Evolutionary conservation across 768 basidiomycete genomes (phyloP).

Genomic region (Naematelia aurantialba): DNA sequence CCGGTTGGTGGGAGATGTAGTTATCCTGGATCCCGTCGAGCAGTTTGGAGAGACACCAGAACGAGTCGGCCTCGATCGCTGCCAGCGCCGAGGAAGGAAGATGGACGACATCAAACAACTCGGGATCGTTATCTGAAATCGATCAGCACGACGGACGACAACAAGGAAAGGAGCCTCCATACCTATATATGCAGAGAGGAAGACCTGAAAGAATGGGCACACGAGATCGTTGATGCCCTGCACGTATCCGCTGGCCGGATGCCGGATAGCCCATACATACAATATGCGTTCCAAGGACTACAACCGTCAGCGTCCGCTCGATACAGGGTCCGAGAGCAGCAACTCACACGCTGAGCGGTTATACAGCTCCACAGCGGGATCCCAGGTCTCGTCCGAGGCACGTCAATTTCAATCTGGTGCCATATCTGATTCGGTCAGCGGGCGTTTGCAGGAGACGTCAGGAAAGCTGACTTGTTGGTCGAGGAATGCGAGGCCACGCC

Average conservation of each 20-base stretch:
- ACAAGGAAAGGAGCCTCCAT: constrained; percentile 6
- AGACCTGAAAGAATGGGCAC: constrained; percentile 96
- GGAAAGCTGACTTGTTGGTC: constrained; percentile 64
- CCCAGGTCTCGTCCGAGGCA: constrained; percentile 89
- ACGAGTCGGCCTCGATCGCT: constrained; percentile 93
- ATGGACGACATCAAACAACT: constrained; percentile 73
- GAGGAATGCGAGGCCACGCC: constrained; percentile 73
- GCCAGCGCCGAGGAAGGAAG: constrained; percentile 68
- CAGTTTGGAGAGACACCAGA: constrained; percentile 94
- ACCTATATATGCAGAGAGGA: constrained; percentile 93
- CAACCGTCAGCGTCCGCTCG: background rate
- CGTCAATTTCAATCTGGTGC: constrained; percentile 99
- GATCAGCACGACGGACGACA: background rate
- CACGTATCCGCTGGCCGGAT: constrained; percentile 97
- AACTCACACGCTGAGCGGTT: constrained; percentile 76
- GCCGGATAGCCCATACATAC: constrained; percentile 98
- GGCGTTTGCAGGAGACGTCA: too few species aligned
- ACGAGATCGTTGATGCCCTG: constrained; percentile 99
- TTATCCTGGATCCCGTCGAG: constrained; percentile 98
- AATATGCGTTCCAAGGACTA: constrained; percentile 90
- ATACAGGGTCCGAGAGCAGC: too few species aligned
- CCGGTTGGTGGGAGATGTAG: constrained; percentile 93
- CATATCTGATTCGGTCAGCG: constrained; percentile 62
- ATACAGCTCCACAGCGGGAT: constrained; percentile 85
- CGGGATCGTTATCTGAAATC: constrained; percentile 76